Percentiles rank a stretch among this genome's conserved stretches.
These are phyloP conservation scores for Periconia digitata DNA, from an alignment of 2,329 filamentous ascomycete species.

Conservation along the genomic window DNA sequence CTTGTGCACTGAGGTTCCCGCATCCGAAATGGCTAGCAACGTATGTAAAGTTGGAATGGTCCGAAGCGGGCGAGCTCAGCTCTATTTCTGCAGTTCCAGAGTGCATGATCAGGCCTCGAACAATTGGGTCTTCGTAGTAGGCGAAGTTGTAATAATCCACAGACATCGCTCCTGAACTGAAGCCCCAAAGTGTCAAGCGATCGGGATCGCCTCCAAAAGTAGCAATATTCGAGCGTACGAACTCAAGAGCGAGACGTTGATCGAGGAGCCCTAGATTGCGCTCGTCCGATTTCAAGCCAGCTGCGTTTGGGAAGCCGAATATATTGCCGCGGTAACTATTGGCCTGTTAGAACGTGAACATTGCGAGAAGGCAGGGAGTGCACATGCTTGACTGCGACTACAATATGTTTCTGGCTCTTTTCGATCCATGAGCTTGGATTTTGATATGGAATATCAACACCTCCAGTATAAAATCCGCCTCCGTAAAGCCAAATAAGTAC, in stretches of 20 bases:
- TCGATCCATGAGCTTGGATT: conserved; percentile 31
- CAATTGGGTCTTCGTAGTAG: conserved; percentile 50
- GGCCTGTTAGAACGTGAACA: no score
- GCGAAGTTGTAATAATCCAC: conserved; percentile 52
- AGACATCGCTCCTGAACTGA: conserved; percentile 31
- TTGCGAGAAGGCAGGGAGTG: no score
- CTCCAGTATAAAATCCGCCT: conserved; percentile 50
- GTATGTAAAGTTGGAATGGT: conserved; percentile 14
- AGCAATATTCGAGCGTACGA: conserved; percentile 41
- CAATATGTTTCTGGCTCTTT: conserved; percentile 29
- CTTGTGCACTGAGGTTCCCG: background rate
- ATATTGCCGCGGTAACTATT: conserved; percentile 39
- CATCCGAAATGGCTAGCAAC: conserved; percentile 13
- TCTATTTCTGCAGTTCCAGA: conserved; percentile 3
- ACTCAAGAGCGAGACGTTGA: conserved; percentile 36
- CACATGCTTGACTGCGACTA: conserved; percentile 23
- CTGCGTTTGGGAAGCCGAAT: conserved; percentile 33
- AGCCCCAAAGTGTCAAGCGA: conserved; percentile 37
- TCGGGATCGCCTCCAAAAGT: conserved; percentile 24
- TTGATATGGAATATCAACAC: conserved; percentile 47
- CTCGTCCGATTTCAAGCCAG: conserved; percentile 17
- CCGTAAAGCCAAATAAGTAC: conserved; percentile 54
- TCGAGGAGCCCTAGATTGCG: conserved; percentile 41
- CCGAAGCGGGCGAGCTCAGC: conserved; percentile 8
- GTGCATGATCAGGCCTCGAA: conserved; percentile 45